A percentile compares a stretch with the other conserved stretches of the same genome.
phyloP scores from a whole-genome alignment of 2,329 filamentous ascomycete genomes.

The Tolypocladium ovalisporum region DNA sequence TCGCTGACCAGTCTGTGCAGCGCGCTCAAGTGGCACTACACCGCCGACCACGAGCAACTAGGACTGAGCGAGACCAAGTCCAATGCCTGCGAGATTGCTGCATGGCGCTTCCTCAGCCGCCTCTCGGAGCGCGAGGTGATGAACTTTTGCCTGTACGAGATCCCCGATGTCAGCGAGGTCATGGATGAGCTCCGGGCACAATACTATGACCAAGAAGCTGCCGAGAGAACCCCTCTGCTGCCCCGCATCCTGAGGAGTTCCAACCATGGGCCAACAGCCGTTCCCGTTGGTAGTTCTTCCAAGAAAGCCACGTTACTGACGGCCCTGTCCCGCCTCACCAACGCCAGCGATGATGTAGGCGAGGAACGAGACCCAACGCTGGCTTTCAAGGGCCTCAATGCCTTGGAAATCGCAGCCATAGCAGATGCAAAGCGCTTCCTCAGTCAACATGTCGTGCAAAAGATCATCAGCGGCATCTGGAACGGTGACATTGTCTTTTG shows the following conservation, averaged over 20 bases:
- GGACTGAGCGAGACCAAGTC: constrained; percentile 58
- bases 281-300: constrained; percentile 25
- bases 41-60: constrained; percentile 50
- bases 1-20: constrained; percentile 27
- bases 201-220: constrained; percentile 27
- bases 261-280: constrained; percentile 8
- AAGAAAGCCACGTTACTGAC: constrained; percentile 39
- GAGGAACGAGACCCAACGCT: constrained; percentile 53
- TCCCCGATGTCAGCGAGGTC: constrained; percentile 35
- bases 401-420: constrained; percentile 75
- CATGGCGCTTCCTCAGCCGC: constrained; percentile 65
- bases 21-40: constrained; percentile 65
- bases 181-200: constrained; percentile 5
- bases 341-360: constrained; percentile 22
- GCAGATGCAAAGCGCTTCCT: constrained; percentile 77
- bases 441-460: constrained; percentile 69
- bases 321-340: constrained; percentile 44
- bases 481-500: constrained; percentile 80
- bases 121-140: constrained; percentile 64
- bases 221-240: constrained; percentile 38
- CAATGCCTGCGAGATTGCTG: constrained; percentile 69
- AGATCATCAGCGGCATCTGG: constrained; percentile 77
- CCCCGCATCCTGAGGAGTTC: constrained; percentile 17
- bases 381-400: constrained; percentile 70
- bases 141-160: constrained; percentile 63